Percentiles rank a stretch among this genome's conserved stretches.
These are phyloP conservation scores for Sclerotinia nivalis DNA, from an alignment of 2,329 filamentous ascomycete species.

Conservation along the genomic window DNA sequence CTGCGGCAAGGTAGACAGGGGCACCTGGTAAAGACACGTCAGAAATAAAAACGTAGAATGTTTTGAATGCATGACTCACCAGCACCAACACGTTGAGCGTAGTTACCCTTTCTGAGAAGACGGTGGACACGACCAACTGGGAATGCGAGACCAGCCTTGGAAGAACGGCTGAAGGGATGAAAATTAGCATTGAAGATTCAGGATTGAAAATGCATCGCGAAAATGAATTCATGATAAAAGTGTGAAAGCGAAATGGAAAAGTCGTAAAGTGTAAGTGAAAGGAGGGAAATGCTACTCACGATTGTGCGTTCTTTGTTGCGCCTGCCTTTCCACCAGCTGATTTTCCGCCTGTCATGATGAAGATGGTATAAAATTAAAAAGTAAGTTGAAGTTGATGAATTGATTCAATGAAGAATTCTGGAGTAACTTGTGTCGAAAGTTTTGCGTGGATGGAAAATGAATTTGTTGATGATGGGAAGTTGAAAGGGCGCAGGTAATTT, in stretches of 20 bases:
- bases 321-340: slow-evolving; percentile 96
- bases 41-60: slow-evolving; percentile 30
- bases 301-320: slow-evolving; percentile 98
- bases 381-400: slow-evolving; percentile 19
- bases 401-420: not conserved
- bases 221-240: not conserved
- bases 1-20: slow-evolving; percentile 94
- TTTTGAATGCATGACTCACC: slow-evolving; percentile 52
- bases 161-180: slow-evolving; percentile 73
- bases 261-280: not conserved
- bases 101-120: slow-evolving; percentile 99
- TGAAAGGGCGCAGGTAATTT: not conserved
- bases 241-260: slow-evolving; percentile 39
- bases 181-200: slow-evolving; percentile 42
- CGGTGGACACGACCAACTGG: slow-evolving; percentile 98
- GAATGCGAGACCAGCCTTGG: slow-evolving; percentile 98
- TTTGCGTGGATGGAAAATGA: not conserved
- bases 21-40: slow-evolving; percentile 55
- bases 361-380: slow-evolving; percentile 43
- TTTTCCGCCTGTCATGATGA: slow-evolving; percentile 99
- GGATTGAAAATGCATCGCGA: slow-evolving; percentile 33
- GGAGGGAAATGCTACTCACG: slow-evolving; percentile 64
- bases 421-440: slow-evolving; percentile 6
- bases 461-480: not conserved
- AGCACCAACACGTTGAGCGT: slow-evolving; percentile 98